These are phyloP conservation scores for Taphrina confusa DNA, from an alignment of 1,139 yeast genomes.

Conservation along the genomic window DNA sequence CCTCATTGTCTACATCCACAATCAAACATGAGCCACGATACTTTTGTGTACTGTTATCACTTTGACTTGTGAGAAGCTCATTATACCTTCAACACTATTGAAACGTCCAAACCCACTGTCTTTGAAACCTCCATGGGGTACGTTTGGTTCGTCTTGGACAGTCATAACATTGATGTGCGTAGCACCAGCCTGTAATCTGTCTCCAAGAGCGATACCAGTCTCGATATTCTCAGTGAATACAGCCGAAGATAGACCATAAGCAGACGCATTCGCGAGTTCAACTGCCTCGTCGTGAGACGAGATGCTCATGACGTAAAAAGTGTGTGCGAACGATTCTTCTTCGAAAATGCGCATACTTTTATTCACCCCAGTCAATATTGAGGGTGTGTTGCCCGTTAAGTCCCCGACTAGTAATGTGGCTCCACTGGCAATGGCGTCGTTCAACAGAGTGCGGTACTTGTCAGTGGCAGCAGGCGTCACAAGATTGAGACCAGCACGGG, in stretches of 20 bases:
- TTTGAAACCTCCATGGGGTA: constrained; percentile 62
- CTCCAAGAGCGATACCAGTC: constrained; percentile 63
- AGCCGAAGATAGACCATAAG: constrained; percentile 58
- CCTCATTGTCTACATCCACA: too few relatives aligned
- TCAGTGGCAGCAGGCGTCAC: constrained; percentile 39
- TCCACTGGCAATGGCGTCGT: constrained; percentile 53
- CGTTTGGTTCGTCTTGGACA: constrained; percentile 54
- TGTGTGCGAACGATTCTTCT: constrained; percentile 78
- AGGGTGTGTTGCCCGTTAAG: constrained; percentile 43
- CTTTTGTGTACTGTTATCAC: constrained; percentile 2
- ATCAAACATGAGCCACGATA: neutral
- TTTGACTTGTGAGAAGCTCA: constrained; percentile 7
- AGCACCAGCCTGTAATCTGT: constrained; percentile 70
- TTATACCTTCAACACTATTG: constrained; percentile 46
- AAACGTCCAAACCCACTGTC: constrained; percentile 57
- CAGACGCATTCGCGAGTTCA: constrained; percentile 46
- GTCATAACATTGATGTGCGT: constrained; percentile 55
- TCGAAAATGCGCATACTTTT: constrained; percentile 49
- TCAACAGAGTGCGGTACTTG: constrained; percentile 45
- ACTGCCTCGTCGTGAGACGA: constrained; percentile 49
- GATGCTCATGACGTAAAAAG: constrained; percentile 50
- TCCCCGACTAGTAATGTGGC: constrained; percentile 48
- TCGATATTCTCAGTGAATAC: constrained; percentile 56
- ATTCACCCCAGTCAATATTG: constrained; percentile 49
- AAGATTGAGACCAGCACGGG: constrained; percentile 49